Percentiles rank a stretch among this genome's conserved stretches.
Conservation (phyloP, 352 stramenopile species). For the Achlya hypogyna region DNA sequence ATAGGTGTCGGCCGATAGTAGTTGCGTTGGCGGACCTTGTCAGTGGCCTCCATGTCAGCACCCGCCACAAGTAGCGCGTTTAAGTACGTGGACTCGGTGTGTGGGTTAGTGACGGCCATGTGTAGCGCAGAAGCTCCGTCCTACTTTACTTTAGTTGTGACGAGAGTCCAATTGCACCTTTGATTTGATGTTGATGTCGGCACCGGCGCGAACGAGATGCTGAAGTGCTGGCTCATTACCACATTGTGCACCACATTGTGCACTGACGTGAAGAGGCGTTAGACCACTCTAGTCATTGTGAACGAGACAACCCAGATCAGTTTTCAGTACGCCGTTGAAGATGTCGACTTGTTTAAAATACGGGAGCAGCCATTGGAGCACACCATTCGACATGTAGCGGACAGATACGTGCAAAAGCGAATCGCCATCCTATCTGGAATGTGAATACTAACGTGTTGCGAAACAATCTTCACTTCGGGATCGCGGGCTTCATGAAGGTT, state of each 20-base stretch:
- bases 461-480: neutral
- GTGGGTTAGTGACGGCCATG: neutral
- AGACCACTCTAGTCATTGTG: neutral
- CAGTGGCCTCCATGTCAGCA: neutral
- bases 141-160: neutral
- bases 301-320: neutral
- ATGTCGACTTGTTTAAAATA: neutral
- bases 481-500: neutral
- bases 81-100: neutral
- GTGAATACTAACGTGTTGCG: neutral
- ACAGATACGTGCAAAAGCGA: neutral
- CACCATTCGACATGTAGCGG: neutral
- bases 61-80: neutral
- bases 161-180: neutral
- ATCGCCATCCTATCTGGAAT: neutral
- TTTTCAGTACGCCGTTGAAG: neutral
- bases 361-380: neutral
- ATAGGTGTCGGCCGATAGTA: neutral
- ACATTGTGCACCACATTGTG: neutral
- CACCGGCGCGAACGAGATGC: neutral
- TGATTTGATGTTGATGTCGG: neutral
- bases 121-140: neutral
- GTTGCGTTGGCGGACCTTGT: neutral
- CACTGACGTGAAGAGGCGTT: neutral
- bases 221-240: neutral